phyloP scores from a whole-genome alignment of 2,329 filamentous ascomycete genomes.

The Pseudogymnoascus sp. region DNA sequence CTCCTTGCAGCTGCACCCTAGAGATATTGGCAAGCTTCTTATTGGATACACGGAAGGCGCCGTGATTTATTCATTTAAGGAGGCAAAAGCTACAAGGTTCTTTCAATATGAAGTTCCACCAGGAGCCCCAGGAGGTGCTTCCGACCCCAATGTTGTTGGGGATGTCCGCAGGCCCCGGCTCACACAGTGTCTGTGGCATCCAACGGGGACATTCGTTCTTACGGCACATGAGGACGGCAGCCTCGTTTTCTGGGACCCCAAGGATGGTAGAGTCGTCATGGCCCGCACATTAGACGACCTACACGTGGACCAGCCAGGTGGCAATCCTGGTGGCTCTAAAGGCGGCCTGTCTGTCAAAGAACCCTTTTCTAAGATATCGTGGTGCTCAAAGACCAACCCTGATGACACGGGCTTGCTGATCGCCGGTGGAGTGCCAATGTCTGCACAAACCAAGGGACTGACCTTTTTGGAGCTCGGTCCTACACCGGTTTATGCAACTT shows the following conservation, averaged over 20 bases:
- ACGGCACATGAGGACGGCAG: slow-evolving; percentile 57
- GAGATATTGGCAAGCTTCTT: slow-evolving; percentile 84
- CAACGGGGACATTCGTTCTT: slow-evolving; percentile 49
- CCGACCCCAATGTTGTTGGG: slow-evolving; percentile 55
- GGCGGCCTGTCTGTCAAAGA: slow-evolving; percentile 55
- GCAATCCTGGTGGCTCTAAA: slow-evolving; percentile 35
- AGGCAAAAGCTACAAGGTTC: slow-evolving; percentile 68
- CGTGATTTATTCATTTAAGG: slow-evolving; percentile 90
- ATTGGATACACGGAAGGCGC: slow-evolving; percentile 88
- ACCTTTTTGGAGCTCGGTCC: slow-evolving; percentile 84
- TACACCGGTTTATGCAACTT: slow-evolving; percentile 86
- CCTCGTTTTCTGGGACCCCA: slow-evolving; percentile 88
- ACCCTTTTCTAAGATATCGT: slow-evolving; percentile 70
- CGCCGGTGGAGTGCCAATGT: slow-evolving; percentile 67
- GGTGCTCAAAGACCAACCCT: slow-evolving; percentile 90
- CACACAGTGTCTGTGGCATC: slow-evolving; percentile 86
- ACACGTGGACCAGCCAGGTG: slow-evolving; percentile 61
- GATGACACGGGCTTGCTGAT: slow-evolving; percentile 88
- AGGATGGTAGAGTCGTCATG: slow-evolving; percentile 76
- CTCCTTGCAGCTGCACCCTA: slow-evolving; percentile 75
- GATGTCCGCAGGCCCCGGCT: slow-evolving; percentile 63
- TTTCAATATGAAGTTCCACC: slow-evolving; percentile 76
- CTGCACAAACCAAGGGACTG: slow-evolving; percentile 63
- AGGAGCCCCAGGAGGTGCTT: slow-evolving; percentile 68
- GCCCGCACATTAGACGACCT: slow-evolving; percentile 71